Evolutionary conservation across 2,329 filamentous ascomycete genomes (phyloP), one percentile per base, ranked within the genome.

Genomic region (Xylariaceae sp.): DNA sequence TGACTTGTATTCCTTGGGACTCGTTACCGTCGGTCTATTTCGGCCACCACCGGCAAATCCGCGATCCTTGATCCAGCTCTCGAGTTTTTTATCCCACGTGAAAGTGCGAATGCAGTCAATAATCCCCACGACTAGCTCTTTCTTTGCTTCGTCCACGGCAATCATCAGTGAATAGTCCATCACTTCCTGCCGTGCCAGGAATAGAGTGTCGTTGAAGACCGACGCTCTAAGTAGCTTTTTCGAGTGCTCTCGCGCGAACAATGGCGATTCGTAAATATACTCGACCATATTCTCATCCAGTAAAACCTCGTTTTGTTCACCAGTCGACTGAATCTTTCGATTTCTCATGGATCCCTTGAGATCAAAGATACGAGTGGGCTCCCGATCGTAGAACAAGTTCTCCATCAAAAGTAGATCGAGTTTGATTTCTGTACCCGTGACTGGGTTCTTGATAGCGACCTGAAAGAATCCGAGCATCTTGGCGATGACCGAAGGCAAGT

Each of bases 81-180:
- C 94, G n/a, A 99, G 83, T 73, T 97, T 97, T 81, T 99, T 99
- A 78, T 99, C 94, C 92, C 94, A 99, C 0, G 94, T 99, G 72
- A 97, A 99, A 0, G 94, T 99, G 57, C 94, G 86, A 66, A 99
- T 97, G 73, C 94, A 97, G 73, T 99, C 93, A 65, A 99, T 97
- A 69, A 99, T 97, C 3, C 94, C 94, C 1, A 99, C 92, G 11
- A 97, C 91, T 11, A 99, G 84, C 75, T 99, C 93, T 69, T 93
- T 92, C 64, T 86, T 84, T 44, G 82, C 81, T 72, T 97, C 94
- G 69, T 99, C 93, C 50, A 99, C 95, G 0, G 93, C 95, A 57
- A 97, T 92, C 94, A 99, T 99, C 50, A 99, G 82, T 23, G 89
- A 94, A 76, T 99, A 99, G 75, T 99, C 94, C 94, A 99, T 99